phyloP scores from a whole-genome alignment of 2,329 filamentous ascomycete genomes.

The Penicillium capsulatum region DNA sequence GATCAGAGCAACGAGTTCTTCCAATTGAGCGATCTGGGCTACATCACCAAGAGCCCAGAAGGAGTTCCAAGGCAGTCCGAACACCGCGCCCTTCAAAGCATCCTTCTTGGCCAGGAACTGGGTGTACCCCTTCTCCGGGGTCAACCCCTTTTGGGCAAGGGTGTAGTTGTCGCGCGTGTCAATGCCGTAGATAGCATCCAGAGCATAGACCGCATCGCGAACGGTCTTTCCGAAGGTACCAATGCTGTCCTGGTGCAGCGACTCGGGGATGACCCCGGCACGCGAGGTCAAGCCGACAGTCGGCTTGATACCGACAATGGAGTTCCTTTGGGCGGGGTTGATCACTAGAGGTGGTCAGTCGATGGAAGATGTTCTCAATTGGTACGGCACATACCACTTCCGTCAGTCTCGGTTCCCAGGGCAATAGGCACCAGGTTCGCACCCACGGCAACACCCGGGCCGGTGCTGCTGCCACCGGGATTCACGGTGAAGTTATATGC shows the following conservation, averaged over 20 bases:
- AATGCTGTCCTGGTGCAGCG: slow-evolving; percentile 63
- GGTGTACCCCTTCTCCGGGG: slow-evolving; percentile 54
- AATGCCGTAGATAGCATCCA: slow-evolving; percentile 65
- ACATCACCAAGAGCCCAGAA: slow-evolving; percentile 62
- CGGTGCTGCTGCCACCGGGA: slow-evolving; percentile 66
- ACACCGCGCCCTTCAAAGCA: slow-evolving; percentile 58
- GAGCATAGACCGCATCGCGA: slow-evolving; percentile 61
- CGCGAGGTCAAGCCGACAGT: slow-evolving; percentile 69
- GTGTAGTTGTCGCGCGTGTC: slow-evolving; percentile 66
- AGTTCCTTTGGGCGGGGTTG: slow-evolving; percentile 65
- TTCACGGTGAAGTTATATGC: slow-evolving; percentile 66
- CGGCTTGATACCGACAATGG: slow-evolving; percentile 69
- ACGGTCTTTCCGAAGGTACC: slow-evolving; percentile 66
- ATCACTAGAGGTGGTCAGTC: slow-evolving; percentile 48
- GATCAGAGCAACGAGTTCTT: slow-evolving; percentile 52
- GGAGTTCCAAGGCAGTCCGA: slow-evolving; percentile 67
- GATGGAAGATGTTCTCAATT: not conserved
- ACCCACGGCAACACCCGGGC: slow-evolving; percentile 61
- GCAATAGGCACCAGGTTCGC: slow-evolving; percentile 61
- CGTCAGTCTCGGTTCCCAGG: slow-evolving; percentile 71
- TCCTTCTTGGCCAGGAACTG: slow-evolving; percentile 53
- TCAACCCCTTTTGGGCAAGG: slow-evolving; percentile 51
- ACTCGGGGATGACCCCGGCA: slow-evolving; percentile 61
- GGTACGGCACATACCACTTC: slow-evolving; percentile 45
- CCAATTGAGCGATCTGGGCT: slow-evolving; percentile 54